Evolutionary conservation across 192 early-diverging fungal species (phyloP), one percentile per base, ranked within the genome.

Genomic region (Coemansia furcata): DNA sequence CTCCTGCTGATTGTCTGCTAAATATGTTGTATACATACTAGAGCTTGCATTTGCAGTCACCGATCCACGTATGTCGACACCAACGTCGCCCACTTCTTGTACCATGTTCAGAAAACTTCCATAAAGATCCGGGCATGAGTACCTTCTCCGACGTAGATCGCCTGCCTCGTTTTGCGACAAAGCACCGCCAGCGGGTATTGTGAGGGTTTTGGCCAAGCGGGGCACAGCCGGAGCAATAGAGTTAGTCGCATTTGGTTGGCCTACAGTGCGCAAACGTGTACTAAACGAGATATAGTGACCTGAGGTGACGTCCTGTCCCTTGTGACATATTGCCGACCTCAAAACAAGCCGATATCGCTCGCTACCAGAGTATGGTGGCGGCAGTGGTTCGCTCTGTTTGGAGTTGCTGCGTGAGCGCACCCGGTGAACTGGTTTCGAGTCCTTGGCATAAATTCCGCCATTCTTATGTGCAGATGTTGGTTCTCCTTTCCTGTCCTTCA

Each of bases 261-360:
- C 8, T 10, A 12, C 36, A 39, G 33, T 54, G 65, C 23, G 76
- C 75, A 83, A 71, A 11, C 64, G 62, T 2, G 74, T 76, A 60
- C 52, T 47, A 17, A 67, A 83, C 36, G 85, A 72, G 21, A 83
- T 60, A 39, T 88, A 88, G 60, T 88, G 87, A 15, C 87, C 87
- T 3, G 83, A 68, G 37, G 60, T 72, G 17, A 81, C 65, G 3
- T 66, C 65, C 6, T 60, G 63, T 21, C 87, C 87, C 54, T 84
- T 67, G 79, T 88, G 87, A 68, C 87, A 88, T 14, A 88, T 81
- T 17, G 84, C 87, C 4, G 84, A 68, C 29, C 74, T 79, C 69
- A 87, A 73, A 37, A 84, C 86, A 46, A 87, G 63, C 38, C 76
- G 80, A 68, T 85, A 87, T 44, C 76, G 78, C 65, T 77, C 60